A percentile compares a stretch with the other conserved stretches of the same genome.
Evolutionary conservation across 345 rosid genomes (phyloP).

Genomic region (Pugionium dolabratum): DNA sequence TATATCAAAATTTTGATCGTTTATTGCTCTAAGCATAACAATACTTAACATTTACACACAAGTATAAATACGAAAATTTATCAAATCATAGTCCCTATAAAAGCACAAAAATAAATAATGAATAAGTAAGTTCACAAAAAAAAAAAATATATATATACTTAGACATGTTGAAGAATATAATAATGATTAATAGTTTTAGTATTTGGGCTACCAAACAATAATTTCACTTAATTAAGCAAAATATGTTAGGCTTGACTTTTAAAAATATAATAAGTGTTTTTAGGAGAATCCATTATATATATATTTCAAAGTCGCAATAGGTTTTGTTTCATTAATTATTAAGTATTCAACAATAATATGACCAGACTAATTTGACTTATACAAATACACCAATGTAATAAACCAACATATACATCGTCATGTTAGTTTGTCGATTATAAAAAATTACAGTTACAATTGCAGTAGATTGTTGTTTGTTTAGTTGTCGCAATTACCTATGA

Average conservation of each 20-base stretch:
- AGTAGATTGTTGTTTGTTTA: too few relatives aligned
- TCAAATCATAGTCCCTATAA: background rate
- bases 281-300: constrained; percentile 26
- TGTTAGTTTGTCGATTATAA: background rate
- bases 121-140: background rate
- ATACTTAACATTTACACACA: background rate
- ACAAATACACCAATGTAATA: constrained; percentile 14
- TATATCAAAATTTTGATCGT: background rate
- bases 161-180: background rate
- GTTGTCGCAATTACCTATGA: background rate
- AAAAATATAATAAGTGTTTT: background rate
- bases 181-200: constrained; percentile 1
- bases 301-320: constrained; percentile 16
- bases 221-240: constrained; percentile 41
- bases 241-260: constrained; percentile 41
- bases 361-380: constrained; percentile 14
- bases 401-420: background rate
- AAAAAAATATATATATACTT: background rate
- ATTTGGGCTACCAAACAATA: constrained; percentile 38
- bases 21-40: background rate
- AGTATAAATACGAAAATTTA: background rate
- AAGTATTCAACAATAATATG: constrained; percentile 16
- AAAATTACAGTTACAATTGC: too few relatives aligned
- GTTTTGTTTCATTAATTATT: constrained; percentile 6
- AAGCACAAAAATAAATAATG: background rate